Base-by-base conservation (phyloP, 2,329 filamentous ascomycete species). In the Davidsoniella virescens region DNA sequence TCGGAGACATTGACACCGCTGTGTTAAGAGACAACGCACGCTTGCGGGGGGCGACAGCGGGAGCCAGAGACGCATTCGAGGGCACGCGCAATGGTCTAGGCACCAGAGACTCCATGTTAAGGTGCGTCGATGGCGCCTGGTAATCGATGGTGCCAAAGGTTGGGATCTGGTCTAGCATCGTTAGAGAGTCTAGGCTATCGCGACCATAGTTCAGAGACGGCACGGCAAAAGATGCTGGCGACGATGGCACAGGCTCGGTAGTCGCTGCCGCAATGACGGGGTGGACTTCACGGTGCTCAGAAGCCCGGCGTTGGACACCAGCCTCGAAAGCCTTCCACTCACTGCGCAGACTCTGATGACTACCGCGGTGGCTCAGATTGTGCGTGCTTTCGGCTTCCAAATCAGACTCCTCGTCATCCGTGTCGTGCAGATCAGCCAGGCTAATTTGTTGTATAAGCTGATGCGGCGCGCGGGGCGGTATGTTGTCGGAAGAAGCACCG, bases 301-400 rank as follows among this genome's bases (percentile, higher is more conserved):
- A 52, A 14, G 42, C 44, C 10, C 40, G 38, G 6, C 44, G 39
- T 8, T 47, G 39, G 14, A 44, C n/a, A n/a, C 25, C 39, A 18
- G 50, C 47, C 39, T 52, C 50, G 18, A 48, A 47, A 8, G 45
- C 44, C 16, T 49, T 49, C 47, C 45, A 46, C 20, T 47, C 47
- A 18, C 43, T 47, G 18, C 43, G 29, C 2, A 52, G 46, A 16
- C 50, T 52, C 26, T 44, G 23, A 5, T 49, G 38, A 20, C 47
- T 39, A 14, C 23, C 45, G 16, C 50, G 46, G 14, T 20, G 38
- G 12, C 25, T 14, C 17, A 4, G 33, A 33, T 12, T 33, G 29
- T 12, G 29, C 12, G 29, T 12, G 29, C 29, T 33, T 33, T 33
- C 29, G 29, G 29, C 12, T 9, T 33, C 29, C 12, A 8, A 33